Conservation (phyloP, 352 stramenopile species). For the Stramenopiles sp. region DNA sequence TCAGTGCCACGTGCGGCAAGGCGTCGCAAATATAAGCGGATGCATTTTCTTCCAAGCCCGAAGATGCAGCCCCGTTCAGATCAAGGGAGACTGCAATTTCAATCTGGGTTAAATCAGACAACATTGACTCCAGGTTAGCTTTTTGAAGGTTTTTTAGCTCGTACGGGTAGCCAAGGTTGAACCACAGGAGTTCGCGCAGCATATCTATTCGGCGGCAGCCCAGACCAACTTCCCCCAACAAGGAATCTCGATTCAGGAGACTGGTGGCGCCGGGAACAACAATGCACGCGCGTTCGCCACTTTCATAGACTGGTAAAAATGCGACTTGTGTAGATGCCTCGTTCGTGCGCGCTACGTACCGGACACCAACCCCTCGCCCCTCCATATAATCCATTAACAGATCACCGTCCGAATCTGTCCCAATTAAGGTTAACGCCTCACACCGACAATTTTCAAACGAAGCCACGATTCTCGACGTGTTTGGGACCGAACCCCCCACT, state of each 20-base stretch:
- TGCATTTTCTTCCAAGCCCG: background rate
- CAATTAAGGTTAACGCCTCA: background rate
- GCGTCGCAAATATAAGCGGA: background rate
- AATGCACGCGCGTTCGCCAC: background rate
- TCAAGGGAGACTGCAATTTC: background rate
- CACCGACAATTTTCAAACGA: background rate
- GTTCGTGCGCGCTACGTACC: background rate
- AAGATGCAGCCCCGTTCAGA: background rate
- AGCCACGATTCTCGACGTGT: background rate
- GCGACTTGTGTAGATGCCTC: background rate
- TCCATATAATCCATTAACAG: background rate
- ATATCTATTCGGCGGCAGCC: background rate
- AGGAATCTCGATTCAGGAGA: background rate
- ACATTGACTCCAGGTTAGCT: background rate
- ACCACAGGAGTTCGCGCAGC: background rate
- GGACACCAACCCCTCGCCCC: background rate
- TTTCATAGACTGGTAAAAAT: background rate
- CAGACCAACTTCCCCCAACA: background rate
- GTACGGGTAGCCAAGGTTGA: background rate
- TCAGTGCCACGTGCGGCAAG: background rate
- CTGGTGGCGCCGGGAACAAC: background rate
- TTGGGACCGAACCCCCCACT: background rate
- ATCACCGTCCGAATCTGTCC: background rate
- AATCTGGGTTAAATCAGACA: background rate
- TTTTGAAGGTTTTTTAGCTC: background rate